Base-by-base conservation (phyloP, 257 asterid species). In the Solanum paucissectum region DNA sequence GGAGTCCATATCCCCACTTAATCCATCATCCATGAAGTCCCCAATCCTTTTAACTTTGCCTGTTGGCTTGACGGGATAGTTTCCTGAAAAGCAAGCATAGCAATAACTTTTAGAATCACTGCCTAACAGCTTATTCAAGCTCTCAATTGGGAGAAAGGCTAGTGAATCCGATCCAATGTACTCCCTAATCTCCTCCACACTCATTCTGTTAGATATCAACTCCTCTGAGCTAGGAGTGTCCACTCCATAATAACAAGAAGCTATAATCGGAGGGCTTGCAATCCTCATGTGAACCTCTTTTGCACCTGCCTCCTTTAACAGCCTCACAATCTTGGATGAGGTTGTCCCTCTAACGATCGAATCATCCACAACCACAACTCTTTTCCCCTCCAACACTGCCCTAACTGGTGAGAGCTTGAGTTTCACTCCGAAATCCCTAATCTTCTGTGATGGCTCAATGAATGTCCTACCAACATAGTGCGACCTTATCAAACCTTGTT, bases 311-410 rank as follows among this genome's bases (percentile, higher is more conserved):
- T 96, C 99, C 91, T 95, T 97, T 40, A 97, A 37, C 90, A 97
- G n/a, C 88, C 99, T 87, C 10, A 97, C 99, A 81, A 97, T 97
- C 90, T 97, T 97, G 2, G 96, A 96, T 2, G 96, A 93, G 4
- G 99, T 97, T 1, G 99, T 96, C 46, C 99, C 99, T 58, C 99
- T 91, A 9, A 97, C 99, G 11, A 97, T 97, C 2, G 99, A 97
- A 91, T 96, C 99, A 75, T 97, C 99, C 46, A 97, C 99, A 44
- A 97, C 99, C 84, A 96, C 99, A 12, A 97, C 99, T n/a, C 99
- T 92, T 76, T 97, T 97, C 18, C 99, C 99, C 69, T 96, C 98
- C 91, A 97, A 87, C 34, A 97, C 99, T 0, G 99, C 98, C 87
- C 91, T 88, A 64, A 97, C 99, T 0, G 99, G 98, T 0, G 99